These are phyloP conservation scores for Wallacemonas collosoma DNA, from an alignment of 208 protist species.

Conservation along the genomic window DNA sequence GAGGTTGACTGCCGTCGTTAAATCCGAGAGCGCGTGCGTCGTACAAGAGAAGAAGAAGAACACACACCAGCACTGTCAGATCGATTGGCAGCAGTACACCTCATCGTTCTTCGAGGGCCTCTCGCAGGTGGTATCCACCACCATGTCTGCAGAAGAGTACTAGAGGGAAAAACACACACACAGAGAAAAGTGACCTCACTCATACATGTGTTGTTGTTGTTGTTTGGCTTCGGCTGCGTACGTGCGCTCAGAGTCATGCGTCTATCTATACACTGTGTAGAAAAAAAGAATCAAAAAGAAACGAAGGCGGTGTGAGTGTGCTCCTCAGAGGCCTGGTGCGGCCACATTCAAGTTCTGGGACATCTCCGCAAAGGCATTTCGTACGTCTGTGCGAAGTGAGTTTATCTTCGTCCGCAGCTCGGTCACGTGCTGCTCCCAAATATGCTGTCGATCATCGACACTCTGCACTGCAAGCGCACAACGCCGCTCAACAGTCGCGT, in stretches of 20 bases:
- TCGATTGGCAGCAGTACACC: no score
- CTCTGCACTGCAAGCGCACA: conserved; percentile 47
- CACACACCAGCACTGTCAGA: no score
- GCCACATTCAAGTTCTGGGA: conserved; percentile 74
- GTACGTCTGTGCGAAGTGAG: conserved; percentile 62
- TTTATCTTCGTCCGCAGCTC: conserved; percentile 57
- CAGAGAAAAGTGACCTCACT: no score
- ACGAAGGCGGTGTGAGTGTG: not conserved
- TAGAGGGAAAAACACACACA: no score
- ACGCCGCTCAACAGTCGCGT: conserved; percentile 66
- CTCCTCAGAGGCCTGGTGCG: conserved; percentile 48
- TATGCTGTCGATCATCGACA: conserved; percentile 32
- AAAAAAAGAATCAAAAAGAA: conserved; percentile 9
- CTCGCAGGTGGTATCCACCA: no score
- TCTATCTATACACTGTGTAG: not conserved
- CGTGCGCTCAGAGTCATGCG: not conserved
- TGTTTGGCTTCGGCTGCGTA: not conserved
- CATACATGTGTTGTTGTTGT: not conserved
- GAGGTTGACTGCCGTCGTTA: no score
- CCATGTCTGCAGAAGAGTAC: no score
- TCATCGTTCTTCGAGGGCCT: no score
- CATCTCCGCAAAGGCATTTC: conserved; percentile 62
- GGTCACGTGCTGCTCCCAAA: conserved; percentile 54
- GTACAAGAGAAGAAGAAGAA: no score
- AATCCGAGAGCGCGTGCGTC: no score